A percentile compares a stretch with the other conserved stretches of the same genome.
phyloP scores from a whole-genome alignment of 1,284 basidiomycete species.

The Uromyces viciae-fabae region DNA sequence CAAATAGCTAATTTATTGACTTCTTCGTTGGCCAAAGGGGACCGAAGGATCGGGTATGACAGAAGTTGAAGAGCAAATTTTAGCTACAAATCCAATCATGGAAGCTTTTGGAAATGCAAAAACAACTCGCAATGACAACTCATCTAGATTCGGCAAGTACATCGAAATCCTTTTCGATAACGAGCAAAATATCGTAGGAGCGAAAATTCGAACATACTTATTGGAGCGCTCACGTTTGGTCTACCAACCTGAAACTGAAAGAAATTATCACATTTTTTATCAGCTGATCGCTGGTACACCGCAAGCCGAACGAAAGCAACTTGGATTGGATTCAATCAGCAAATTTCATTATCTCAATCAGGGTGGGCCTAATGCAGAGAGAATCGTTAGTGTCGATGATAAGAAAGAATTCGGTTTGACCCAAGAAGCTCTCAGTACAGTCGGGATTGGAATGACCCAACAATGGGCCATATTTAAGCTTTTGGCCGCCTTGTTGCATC shows the following conservation, averaged over 20 bases:
- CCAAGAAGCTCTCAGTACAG: conserved; percentile 88
- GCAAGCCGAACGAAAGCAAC: conserved; percentile 87
- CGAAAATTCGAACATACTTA: conserved; percentile 93
- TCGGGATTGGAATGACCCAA: conserved; percentile 92
- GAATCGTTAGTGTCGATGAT: conserved; percentile 86
- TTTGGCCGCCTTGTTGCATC: conserved; percentile 85
- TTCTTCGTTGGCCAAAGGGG: conserved; percentile 40
- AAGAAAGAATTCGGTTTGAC: conserved; percentile 90
- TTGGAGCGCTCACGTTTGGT: conserved; percentile 95
- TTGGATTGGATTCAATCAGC: conserved; percentile 74
- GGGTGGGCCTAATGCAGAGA: conserved; percentile 78
- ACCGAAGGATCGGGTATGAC: conserved; percentile 60
- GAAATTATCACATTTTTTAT: conserved; percentile 99
- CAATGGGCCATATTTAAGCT: conserved; percentile 98
- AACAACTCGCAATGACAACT: conserved; percentile 98
- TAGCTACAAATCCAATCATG: conserved; percentile 97
- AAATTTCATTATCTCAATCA: conserved; percentile 92
- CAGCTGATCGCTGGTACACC: conserved; percentile 97
- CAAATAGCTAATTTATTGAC: conserved; percentile 64
- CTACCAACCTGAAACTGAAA: conserved; percentile 91
- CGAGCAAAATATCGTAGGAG: conserved; percentile 91
- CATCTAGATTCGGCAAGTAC: conserved; percentile 97
- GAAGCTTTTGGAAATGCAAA: conserved; percentile 99
- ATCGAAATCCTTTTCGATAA: conserved; percentile 99
- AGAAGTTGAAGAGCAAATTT: conserved; percentile 92